Percentiles rank a stretch among this genome's conserved stretches.
phyloP scores from a whole-genome alignment of 164 flowering plant species.

The Umbilicus rupestris region DNA sequence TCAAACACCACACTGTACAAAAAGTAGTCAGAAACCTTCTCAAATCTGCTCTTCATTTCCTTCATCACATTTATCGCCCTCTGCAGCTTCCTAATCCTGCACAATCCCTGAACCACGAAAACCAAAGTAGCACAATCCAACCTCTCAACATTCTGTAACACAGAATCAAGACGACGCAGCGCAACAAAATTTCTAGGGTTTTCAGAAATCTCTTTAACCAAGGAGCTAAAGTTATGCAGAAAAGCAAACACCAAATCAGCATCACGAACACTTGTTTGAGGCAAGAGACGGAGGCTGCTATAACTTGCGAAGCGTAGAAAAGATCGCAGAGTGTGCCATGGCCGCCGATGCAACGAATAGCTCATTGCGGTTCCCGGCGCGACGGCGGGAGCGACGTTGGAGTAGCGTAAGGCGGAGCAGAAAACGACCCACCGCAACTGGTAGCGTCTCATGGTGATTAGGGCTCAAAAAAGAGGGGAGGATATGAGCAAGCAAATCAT shows the following conservation, averaged over 20 bases:
- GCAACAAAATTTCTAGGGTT: conserved; percentile 19
- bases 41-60: conserved; percentile 15
- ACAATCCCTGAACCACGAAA: conserved; percentile 22
- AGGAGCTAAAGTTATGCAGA: background rate
- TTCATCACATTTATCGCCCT: conserved; percentile 22
- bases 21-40: conserved; percentile 18
- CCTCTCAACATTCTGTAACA: conserved; percentile 15
- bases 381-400: background rate
- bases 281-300: background rate
- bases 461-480: no score
- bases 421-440: background rate
- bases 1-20: conserved; percentile 26
- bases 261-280: background rate
- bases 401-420: background rate
- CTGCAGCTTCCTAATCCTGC: conserved; percentile 22
- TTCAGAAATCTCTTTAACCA: conserved; percentile 15
- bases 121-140: conserved; percentile 23
- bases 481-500: no score
- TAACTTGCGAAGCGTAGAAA: background rate
- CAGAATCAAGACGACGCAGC: conserved; percentile 18
- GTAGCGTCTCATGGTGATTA: background rate
- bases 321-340: background rate
- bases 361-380: background rate
- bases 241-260: background rate
- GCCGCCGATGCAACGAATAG: background rate